phyloP scores from a whole-genome alignment of 306 rosid genomes.

The Sophora flavescens region DNA sequence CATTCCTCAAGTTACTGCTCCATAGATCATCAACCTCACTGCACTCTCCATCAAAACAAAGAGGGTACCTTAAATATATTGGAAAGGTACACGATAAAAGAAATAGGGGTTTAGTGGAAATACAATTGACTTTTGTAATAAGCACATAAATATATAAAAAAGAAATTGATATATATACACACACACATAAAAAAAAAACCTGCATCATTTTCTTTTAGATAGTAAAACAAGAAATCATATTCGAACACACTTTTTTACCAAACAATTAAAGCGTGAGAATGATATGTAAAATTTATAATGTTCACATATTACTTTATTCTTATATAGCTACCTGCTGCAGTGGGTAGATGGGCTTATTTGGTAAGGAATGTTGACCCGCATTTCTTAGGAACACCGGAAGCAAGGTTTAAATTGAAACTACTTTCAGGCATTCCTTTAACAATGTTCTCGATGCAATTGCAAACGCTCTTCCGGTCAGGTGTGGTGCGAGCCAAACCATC shows the following conservation, averaged over 20 bases:
- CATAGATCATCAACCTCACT: not conserved
- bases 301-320: too few relatives aligned
- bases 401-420: constrained; percentile 38
- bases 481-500: constrained; percentile 45
- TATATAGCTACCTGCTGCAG: constrained; percentile 48
- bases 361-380: constrained; percentile 65
- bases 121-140: too few relatives aligned
- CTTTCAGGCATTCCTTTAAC: constrained; percentile 30
- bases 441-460: constrained; percentile 57
- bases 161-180: too few relatives aligned
- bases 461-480: constrained; percentile 55
- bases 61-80: not conserved
- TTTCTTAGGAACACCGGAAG: constrained; percentile 56
- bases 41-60: constrained; percentile 37
- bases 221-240: too few relatives aligned
- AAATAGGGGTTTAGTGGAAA: too few relatives aligned
- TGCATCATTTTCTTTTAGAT: too few relatives aligned
- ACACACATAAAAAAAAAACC: too few relatives aligned
- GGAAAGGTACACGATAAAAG: not conserved
- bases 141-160: too few relatives aligned
- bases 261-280: too few relatives aligned
- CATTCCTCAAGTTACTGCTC: not conserved
- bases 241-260: too few relatives aligned
- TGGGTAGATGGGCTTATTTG: constrained; percentile 66
- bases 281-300: too few relatives aligned